Conservation (phyloP, 2,329 filamentous ascomycete genomes). For the Mariannaea sp. region DNA sequence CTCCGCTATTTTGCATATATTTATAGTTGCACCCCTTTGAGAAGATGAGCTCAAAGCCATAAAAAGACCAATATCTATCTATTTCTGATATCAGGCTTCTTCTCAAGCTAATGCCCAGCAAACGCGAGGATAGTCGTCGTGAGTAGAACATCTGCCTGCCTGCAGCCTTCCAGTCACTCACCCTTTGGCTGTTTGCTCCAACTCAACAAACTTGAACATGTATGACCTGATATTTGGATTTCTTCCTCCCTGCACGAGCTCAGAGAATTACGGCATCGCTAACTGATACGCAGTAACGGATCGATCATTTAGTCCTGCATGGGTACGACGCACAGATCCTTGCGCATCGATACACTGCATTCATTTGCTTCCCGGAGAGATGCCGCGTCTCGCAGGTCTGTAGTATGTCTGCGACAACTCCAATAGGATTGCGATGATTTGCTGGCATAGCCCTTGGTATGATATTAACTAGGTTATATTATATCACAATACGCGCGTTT, state of each 20-base stretch:
- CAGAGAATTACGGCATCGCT: neutral
- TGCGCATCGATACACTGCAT: neutral
- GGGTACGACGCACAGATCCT: constrained; percentile 6
- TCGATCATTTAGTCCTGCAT: neutral
- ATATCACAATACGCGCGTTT: too few relatives aligned
- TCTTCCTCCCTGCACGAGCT: neutral
- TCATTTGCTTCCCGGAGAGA: neutral
- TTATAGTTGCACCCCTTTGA: too few relatives aligned
- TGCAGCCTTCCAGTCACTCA: too few relatives aligned
- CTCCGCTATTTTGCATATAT: too few relatives aligned
- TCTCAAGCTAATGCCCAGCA: too few relatives aligned
- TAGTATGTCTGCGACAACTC: neutral
- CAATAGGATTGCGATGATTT: neutral
- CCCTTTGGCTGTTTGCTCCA: too few relatives aligned
- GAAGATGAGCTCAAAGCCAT: too few relatives aligned
- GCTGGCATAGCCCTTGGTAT: neutral
- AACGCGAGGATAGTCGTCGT: too few relatives aligned
- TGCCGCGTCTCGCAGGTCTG: neutral
- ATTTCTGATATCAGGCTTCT: too few relatives aligned
- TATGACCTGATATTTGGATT: neutral
- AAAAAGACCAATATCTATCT: too few relatives aligned
- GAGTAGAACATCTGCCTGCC: too few relatives aligned
- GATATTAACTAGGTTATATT: neutral
- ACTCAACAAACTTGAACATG: too few relatives aligned
- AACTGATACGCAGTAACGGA: neutral